Base-by-base conservation (phyloP, 1,284 basidiomycete species). In the Marasmius oreades region DNA sequence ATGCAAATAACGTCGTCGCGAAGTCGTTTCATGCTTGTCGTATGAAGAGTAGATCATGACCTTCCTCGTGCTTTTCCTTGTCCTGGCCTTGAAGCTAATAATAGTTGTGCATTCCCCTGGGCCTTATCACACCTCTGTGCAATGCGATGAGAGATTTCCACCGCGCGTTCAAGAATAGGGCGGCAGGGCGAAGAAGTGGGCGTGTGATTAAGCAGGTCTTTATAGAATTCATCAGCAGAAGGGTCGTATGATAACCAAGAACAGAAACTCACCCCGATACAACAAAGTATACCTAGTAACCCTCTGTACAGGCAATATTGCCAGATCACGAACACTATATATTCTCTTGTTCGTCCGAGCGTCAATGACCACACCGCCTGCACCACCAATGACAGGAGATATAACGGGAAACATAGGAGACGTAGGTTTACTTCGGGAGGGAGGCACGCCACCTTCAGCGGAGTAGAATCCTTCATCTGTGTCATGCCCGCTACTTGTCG, bases 291-390 rank as follows among this genome's bases (percentile, higher is more conserved):
- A 70, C 37, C 70, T 64, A 52, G 67, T 66, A n/a, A 72, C 64
- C 31, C 71, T 63, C 52, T 72, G 70, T 16, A 68, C 69, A 16
- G 71, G 71, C 43, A 69, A 51, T 47, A 73, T 71, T 11, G 70
- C 68, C 51, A 73, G 47, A 46, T 72, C 70, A 43, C 70, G 63
- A 18, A 72, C 63, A 45, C 62, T 58, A 31, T 66, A 66, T 61
- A 48, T 61, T 59, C 53, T 43, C 26, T 54, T 51, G 42, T 39
- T 34, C 16, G n/a, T 46, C 28, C 44, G 26, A 28, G 52, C 39
- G 20, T 20, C 28, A 20, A 31, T 18, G 28, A 18, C n/a, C 11
- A 16, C 18, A 7, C 31, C 28, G n/a, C 24, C 47, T 12, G 26
- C 23, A 16, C 10, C 7, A 5, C n/a, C 33, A 20, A 33, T 16